Conservation (phyloP, 2,329 filamentous ascomycete genomes). For the Juglanconis sp. region DNA sequence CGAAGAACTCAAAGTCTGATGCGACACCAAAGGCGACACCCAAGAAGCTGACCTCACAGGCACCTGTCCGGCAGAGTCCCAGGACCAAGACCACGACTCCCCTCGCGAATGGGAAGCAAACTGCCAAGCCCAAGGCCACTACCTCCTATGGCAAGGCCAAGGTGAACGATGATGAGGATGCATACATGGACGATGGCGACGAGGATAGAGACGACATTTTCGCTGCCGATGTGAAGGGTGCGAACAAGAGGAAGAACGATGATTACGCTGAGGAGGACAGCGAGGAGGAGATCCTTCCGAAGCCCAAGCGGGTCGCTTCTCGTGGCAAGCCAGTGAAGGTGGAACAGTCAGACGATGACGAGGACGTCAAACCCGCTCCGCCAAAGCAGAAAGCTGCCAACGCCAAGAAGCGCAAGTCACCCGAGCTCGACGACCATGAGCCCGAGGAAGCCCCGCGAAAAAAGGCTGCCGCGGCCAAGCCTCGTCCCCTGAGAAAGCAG, state of each 20-base stretch:
- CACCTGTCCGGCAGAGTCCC: slow-evolving; percentile 52
- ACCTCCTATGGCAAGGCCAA: slow-evolving; percentile 39
- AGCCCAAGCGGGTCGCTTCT: slow-evolving; percentile 55
- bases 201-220: slow-evolving; percentile 83
- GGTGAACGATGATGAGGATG: slow-evolving; percentile 51
- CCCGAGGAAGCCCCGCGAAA: slow-evolving; percentile 34
- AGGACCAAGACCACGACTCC: slow-evolving; percentile 40
- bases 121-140: slow-evolving; percentile 33
- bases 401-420: slow-evolving; percentile 20
- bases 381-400: slow-evolving; percentile 30
- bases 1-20: slow-evolving; percentile 36
- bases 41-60: slow-evolving; percentile 35
- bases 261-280: slow-evolving; percentile 71
- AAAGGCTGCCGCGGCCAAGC: slow-evolving; percentile 55
- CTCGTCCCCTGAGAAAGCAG: slow-evolving; percentile 58
- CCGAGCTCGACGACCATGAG: slow-evolving; percentile 15
- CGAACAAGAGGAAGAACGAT: slow-evolving; percentile 67
- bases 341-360: slow-evolving; percentile 30
- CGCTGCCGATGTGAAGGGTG: slow-evolving; percentile 65
- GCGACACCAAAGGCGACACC: slow-evolving; percentile 39
- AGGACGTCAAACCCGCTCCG: slow-evolving; percentile 28
- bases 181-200: slow-evolving; percentile 64
- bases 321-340: slow-evolving; percentile 35
- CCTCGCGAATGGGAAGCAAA: slow-evolving; percentile 22
- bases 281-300: slow-evolving; percentile 65